Base-by-base conservation (phyloP, 1,284 basidiomycete species). In the Meira miltonrushii region DNA sequence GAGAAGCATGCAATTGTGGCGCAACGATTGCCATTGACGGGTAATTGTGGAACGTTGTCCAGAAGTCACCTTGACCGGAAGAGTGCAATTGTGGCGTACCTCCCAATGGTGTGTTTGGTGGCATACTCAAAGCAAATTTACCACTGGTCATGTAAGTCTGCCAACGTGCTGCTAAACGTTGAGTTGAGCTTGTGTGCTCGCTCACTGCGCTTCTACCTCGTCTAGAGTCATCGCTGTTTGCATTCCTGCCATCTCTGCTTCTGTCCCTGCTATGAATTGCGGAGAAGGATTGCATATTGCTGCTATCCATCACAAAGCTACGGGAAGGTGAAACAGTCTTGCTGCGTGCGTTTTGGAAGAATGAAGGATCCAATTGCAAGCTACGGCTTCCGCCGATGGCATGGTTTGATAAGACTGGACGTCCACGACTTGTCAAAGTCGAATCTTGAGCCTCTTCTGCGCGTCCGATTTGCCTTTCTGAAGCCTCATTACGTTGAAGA, bases 81-180 rank as follows among this genome's bases (percentile, higher is more conserved):
- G 60, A 23, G 1, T 65, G 21, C 12, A 48, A 25, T 48, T 25
- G 66, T 1, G 70, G 67, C 54, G 62, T 62, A 15, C 61, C 62
- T 17, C 89, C 89, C 0, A 94, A 78, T 5, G 84, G 81, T 0
- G 86, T 86, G 40, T 85, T 83, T 8, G 81, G 59, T 0, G 88
- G 85, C 1, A 90, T 86, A 2, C 86, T 86, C 2, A 93, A 81
- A n/a, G 81, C 78, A 80, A 95, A 95, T 2, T 82, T 80, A 1
- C 89, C 92, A 6, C 82, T 74, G 0, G 83, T 81, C 21, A 95
- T 76, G 78, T 93, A 87, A 11, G 71, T 69, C 64, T 84, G 80
- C 91, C 92, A 94, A 9, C 93, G 85, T 7, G 75, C 73, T 1
- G 86, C 87, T 80, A 95, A 43, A 13, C 51, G 25, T 49, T 47